Evolutionary conservation across 2,329 filamentous ascomycete species (phyloP).

Genomic region (Onygenales sp.): DNA sequence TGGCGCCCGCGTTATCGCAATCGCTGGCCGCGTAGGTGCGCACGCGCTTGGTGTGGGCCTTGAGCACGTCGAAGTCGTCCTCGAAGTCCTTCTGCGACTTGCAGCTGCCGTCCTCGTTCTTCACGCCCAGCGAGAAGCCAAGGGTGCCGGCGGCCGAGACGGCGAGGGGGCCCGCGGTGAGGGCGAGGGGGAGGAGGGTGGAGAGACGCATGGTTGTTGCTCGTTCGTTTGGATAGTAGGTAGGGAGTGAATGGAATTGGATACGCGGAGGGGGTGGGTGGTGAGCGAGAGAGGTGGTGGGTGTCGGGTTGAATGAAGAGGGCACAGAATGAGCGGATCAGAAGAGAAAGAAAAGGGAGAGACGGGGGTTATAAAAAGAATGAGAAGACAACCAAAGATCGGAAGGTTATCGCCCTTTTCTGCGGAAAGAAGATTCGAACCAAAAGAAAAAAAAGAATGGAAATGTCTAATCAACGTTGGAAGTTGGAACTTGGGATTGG

Average conservation of each 20-base stretch:
- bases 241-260: neutral
- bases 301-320: neutral
- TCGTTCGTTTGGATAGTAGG: neutral
- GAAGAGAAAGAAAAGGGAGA: conserved; percentile 2
- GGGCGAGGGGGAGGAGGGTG: conserved; percentile 28
- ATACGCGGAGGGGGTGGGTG: neutral
- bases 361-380: neutral
- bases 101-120: conserved; percentile 51
- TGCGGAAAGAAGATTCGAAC: no score
- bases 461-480: no score
- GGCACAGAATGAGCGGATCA: neutral
- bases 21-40: conserved; percentile 59
- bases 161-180: conserved; percentile 38
- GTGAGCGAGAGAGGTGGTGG: neutral
- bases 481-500: no score
- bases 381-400: conserved; percentile 1
- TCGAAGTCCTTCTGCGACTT: conserved; percentile 55
- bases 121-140: conserved; percentile 59
- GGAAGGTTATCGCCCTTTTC: neutral
- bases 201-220: conserved; percentile 36
- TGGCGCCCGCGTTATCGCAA: conserved; percentile 53
- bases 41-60: conserved; percentile 46
- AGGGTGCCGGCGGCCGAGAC: conserved; percentile 46
- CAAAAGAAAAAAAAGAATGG: no score
- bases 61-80: conserved; percentile 54